phyloP scores from a whole-genome alignment of 352 stramenopile genomes.

The Peronospora destructor region DNA sequence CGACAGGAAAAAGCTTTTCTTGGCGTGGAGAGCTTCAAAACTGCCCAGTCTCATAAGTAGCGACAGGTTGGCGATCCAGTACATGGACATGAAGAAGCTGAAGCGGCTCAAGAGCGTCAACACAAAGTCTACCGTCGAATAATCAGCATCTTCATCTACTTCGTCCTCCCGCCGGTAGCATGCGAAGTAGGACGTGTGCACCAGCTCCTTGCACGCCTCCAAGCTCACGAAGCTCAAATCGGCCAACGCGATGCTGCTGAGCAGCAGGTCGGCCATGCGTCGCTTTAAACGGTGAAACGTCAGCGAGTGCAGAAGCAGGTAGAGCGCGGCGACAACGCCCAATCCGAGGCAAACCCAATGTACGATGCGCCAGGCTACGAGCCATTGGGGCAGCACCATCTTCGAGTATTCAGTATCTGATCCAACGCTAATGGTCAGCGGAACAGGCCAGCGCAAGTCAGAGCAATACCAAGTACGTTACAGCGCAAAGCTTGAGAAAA shows the following conservation, averaged over 20 bases:
- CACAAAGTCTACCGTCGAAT: slow-evolving; percentile 16
- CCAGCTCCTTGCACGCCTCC: slow-evolving; percentile 43
- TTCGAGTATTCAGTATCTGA: neutral
- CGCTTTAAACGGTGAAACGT: slow-evolving; percentile 57
- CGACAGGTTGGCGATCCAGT: slow-evolving; percentile 64
- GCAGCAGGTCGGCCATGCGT: slow-evolving; percentile 57
- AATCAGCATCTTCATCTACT: neutral
- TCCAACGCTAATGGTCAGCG: slow-evolving; percentile 4
- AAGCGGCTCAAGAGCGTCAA: slow-evolving; percentile 46
- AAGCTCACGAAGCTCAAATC: slow-evolving; percentile 46
- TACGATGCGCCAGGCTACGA: slow-evolving; percentile 37
- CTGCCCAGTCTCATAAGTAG: slow-evolving; percentile 58
- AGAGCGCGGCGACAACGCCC: slow-evolving; percentile 36
- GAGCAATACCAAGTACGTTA: neutral
- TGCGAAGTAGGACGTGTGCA: slow-evolving; percentile 39
- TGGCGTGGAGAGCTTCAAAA: slow-evolving; percentile 45
- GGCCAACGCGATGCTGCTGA: slow-evolving; percentile 56
- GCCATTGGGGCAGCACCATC: slow-evolving; percentile 23
- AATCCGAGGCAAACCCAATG: slow-evolving; percentile 44
- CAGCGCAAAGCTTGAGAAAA: neutral
- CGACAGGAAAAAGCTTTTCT: slow-evolving; percentile 43
- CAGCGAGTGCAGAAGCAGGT: slow-evolving; percentile 53
- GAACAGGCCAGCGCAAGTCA: slow-evolving; percentile 5
- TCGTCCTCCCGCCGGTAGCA: slow-evolving; percentile 22
- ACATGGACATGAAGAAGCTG: slow-evolving; percentile 71